A percentile compares a stretch with the other conserved stretches of the same genome.
These are phyloP conservation scores for Trypanosoma mega DNA, from an alignment of 208 protist species.

Conservation along the genomic window DNA sequence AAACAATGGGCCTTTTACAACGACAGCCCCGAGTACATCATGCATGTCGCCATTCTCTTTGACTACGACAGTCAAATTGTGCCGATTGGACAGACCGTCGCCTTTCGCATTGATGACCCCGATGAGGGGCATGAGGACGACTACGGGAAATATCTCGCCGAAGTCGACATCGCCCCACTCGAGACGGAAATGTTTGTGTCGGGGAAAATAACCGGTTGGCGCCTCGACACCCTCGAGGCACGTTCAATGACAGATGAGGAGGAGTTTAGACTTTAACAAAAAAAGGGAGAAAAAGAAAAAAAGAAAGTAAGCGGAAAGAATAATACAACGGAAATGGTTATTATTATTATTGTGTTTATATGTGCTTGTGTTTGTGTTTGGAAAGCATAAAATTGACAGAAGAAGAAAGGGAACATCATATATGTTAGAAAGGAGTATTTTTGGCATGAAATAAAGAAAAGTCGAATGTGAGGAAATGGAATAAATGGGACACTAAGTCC, in stretches of 20 bases:
- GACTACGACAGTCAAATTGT: constrained; percentile 80
- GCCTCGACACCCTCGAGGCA: constrained; percentile 78
- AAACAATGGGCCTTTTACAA: constrained; percentile 82
- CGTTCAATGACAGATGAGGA: constrained; percentile 51
- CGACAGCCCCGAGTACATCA: constrained; percentile 60
- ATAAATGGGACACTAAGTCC: too few species aligned
- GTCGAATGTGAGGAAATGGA: too few species aligned
- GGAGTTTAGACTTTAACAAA: constrained; percentile 54
- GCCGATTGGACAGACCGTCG: constrained; percentile 63
- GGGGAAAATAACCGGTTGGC: constrained; percentile 71
- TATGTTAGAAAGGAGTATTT: too few species aligned
- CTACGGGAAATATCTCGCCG: constrained; percentile 73
- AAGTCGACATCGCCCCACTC: constrained; percentile 67
- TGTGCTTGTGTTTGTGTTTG: too few species aligned
- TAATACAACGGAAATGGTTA: too few species aligned
- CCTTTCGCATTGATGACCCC: constrained; percentile 76
- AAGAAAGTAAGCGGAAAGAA: too few species aligned
- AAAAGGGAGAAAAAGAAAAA: not conserved
- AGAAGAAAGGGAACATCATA: too few species aligned
- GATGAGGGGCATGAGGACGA: constrained; percentile 73
- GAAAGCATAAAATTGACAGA: too few species aligned
- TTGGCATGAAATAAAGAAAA: too few species aligned
- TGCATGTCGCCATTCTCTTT: constrained; percentile 82
- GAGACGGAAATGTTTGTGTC: constrained; percentile 76
- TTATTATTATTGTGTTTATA: too few species aligned